Base-by-base conservation (phyloP, 129 eudicot genomes). In the Flaveria ramosissima region DNA sequence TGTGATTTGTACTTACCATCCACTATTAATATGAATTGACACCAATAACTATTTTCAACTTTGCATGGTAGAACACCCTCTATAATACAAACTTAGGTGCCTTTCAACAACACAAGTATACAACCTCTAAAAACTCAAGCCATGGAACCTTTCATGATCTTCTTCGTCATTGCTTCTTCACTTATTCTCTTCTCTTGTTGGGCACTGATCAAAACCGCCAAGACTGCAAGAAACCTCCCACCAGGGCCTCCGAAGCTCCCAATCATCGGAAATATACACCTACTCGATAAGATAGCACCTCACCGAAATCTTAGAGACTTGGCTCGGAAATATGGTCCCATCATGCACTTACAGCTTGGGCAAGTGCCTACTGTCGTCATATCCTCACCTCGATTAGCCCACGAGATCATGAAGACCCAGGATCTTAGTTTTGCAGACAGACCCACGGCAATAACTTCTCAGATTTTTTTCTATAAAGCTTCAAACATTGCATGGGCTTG, bases 201-300 rank as follows among this genome's bases (percentile, higher is more conserved):
- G 70, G 16, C 46, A 14, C 48, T 10, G 14, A 45, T 65, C 61
- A 61, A 24, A 51, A 7, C 57, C 30, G 1, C 80, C 5, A 63
- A 65, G 15, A 30, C 65, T 50, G 56, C 72, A 15, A 76, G 50
- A 48, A 65, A 51, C 80, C 45, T 76, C 39, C 80, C 73, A 65
- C 73, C 80, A 65, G 80, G 73, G 30, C 80, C 80, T 45, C 66
- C 66, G 65, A 64, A 78, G 50, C 80, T 83, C 27, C 86, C 83
- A 10, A 36, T 78, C 10, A 78, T 83, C 15, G 83, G 86, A 43
- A 83, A 70, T 59, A 70, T 83, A 17, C 83, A 68, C 76, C 83
- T 60, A 45, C 70, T 81, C 15, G 3, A 50, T 21, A 57, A 62
- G 11, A 50, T 59, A 8, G 15, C 39, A 23, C 76, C 69, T 0